These are phyloP conservation scores for Cyberlindnera maritima DNA, from an alignment of 805 yeast genomes.

Conservation along the genomic window DNA sequence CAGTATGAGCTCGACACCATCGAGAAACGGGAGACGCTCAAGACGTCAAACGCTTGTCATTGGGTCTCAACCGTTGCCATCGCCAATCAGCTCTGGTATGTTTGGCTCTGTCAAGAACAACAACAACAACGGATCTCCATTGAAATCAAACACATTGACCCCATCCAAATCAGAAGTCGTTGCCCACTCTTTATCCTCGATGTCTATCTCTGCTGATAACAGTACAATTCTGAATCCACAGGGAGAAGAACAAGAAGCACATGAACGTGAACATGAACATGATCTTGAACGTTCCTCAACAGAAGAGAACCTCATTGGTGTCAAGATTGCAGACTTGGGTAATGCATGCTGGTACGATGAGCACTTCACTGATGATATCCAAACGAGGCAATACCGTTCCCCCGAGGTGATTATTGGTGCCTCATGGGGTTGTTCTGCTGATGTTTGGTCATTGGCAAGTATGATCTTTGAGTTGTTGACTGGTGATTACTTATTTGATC, in stretches of 20 bases:
- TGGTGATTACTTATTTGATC: slow-evolving; percentile 94
- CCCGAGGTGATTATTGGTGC: slow-evolving; percentile 84
- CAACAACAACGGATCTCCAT: slow-evolving; percentile 11
- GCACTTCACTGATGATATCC: slow-evolving; percentile 69
- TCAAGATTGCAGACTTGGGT: slow-evolving; percentile 87
- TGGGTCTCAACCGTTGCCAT: slow-evolving; percentile 91
- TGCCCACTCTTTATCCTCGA: slow-evolving; percentile 38
- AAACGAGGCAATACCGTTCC: slow-evolving; percentile 73
- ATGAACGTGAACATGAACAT: neutral
- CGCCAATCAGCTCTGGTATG: slow-evolving; percentile 64
- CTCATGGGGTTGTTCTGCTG: slow-evolving; percentile 93
- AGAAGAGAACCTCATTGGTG: slow-evolving; percentile 52
- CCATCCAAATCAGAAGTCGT: slow-evolving; percentile 23
- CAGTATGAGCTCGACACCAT: slow-evolving; percentile 25
- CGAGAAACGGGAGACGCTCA: slow-evolving; percentile 40
- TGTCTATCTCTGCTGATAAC: slow-evolving; percentile 34
- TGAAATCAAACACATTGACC: slow-evolving; percentile 6
- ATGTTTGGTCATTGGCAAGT: slow-evolving; percentile 96
- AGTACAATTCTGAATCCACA: slow-evolving; percentile 15
- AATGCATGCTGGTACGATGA: slow-evolving; percentile 68
- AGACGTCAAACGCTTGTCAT: slow-evolving; percentile 77
- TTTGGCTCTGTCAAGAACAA: slow-evolving; percentile 10
- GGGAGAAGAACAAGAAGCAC: neutral
- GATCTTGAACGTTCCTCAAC: slow-evolving; percentile 1
- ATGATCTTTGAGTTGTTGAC: slow-evolving; percentile 86